Conservation (phyloP, 2,329 filamentous ascomycete species). For the Niveomyces coronatus region DNA sequence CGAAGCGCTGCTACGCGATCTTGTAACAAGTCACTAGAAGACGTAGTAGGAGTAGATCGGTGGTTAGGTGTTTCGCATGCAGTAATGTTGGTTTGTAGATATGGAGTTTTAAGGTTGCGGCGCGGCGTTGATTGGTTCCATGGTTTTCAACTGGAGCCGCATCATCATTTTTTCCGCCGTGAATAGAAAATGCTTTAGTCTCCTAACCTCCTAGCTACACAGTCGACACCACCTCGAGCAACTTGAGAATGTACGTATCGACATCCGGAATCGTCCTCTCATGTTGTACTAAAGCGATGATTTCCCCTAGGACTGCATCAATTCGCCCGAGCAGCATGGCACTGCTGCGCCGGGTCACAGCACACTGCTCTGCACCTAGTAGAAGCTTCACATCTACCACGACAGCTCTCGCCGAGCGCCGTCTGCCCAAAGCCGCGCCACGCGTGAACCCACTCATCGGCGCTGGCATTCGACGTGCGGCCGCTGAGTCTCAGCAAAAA, state of each 20-base stretch:
- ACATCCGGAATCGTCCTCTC: no score
- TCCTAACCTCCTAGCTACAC: not conserved
- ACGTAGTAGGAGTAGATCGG: no score
- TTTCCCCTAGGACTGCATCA: constrained; percentile 1
- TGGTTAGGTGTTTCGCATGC: not conserved
- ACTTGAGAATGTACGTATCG: constrained; percentile 7
- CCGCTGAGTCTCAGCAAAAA: constrained; percentile 2
- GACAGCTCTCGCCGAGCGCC: constrained; percentile 3
- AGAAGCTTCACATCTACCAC: constrained; percentile 6
- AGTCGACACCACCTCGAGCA: not conserved
- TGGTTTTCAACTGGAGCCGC: constrained; percentile 1
- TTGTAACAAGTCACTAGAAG: no score
- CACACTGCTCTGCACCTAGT: not conserved
- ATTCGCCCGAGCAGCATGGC: constrained; percentile 7
- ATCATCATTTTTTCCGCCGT: constrained; percentile 9
- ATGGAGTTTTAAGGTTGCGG: constrained; percentile 11
- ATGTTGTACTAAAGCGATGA: not conserved
- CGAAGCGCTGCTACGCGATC: no score
- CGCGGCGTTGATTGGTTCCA: constrained; percentile 12
- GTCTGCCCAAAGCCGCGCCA: constrained; percentile 4
- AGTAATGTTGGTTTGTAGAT: not conserved
- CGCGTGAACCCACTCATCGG: constrained; percentile 8
- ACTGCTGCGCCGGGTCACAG: constrained; percentile 5
- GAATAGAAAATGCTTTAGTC: not conserved
- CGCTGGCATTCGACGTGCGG: not conserved